These are phyloP conservation scores for Corylus avellana DNA, from an alignment of 306 rosid genomes.

Conservation along the genomic window DNA sequence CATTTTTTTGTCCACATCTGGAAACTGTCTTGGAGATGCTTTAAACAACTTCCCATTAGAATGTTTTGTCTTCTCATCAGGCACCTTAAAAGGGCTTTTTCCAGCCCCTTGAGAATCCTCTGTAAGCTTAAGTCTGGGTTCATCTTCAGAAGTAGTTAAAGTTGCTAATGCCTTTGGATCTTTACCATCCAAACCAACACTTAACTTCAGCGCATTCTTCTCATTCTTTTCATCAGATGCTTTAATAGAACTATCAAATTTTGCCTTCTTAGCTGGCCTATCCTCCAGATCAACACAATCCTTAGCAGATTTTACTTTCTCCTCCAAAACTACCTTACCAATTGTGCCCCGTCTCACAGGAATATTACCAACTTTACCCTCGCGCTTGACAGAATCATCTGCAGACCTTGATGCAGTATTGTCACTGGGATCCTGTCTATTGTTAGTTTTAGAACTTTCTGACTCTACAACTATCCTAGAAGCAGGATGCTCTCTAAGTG, in stretches of 20 bases:
- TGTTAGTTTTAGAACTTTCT: constrained; percentile 18
- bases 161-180: constrained; percentile 26
- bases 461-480: constrained; percentile 7
- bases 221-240: constrained; percentile 28
- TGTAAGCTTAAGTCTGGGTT: constrained; percentile 26
- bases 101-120: constrained; percentile 37
- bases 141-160: constrained; percentile 17
- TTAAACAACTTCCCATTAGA: constrained; percentile 37
- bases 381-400: constrained; percentile 33
- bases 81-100: constrained; percentile 42
- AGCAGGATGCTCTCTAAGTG: constrained; percentile 13
- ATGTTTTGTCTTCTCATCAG: constrained; percentile 20
- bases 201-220: constrained; percentile 22
- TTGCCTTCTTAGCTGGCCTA: constrained; percentile 49
- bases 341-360: not conserved
- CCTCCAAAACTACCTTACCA: constrained; percentile 15
- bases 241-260: constrained; percentile 30
- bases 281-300: constrained; percentile 34
- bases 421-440: constrained; percentile 14
- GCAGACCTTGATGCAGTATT: constrained; percentile 17
- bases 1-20: constrained; percentile 27
- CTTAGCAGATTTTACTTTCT: constrained; percentile 19
- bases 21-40: constrained; percentile 28
- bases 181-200: constrained; percentile 19
- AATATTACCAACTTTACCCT: constrained; percentile 18